Percentiles rank a stretch among this genome's conserved stretches.
These are phyloP conservation scores for Boletellus deceptivus DNA, from an alignment of 1,284 basidiomycete genomes.

Conservation along the genomic window DNA sequence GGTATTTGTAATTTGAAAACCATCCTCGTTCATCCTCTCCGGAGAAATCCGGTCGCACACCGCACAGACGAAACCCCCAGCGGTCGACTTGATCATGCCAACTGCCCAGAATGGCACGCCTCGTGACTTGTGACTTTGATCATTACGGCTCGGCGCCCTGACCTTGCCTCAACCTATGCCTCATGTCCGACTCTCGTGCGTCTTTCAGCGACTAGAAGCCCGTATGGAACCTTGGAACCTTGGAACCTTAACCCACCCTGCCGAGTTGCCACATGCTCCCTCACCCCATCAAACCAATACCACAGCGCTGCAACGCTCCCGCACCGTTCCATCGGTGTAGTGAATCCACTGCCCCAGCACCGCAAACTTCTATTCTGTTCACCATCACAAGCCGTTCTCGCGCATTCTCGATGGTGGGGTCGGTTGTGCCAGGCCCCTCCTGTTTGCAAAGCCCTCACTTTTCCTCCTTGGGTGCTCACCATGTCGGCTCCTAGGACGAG, in stretches of 20 bases:
- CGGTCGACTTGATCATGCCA: no score
- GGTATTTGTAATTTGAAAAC: slow-evolving; percentile 1
- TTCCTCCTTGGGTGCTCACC: no score
- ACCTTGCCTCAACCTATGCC: neutral
- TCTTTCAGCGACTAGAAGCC: neutral
- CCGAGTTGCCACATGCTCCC: neutral
- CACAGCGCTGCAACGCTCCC: neutral
- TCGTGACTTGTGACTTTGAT: neutral
- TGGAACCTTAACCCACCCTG: slow-evolving; percentile 1
- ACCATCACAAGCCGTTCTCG: neutral
- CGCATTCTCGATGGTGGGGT: neutral
- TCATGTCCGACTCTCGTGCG: neutral
- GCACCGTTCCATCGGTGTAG: neutral
- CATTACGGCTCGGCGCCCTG: slow-evolving; percentile 2
- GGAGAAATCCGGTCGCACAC: neutral
- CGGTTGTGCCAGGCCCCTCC: neutral
- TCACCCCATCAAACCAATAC: neutral
- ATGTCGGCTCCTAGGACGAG: neutral
- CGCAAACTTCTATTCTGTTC: no score
- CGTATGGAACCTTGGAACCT: neutral
- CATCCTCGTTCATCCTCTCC: neutral
- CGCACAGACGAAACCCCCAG: neutral
- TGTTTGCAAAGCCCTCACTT: slow-evolving; percentile 4
- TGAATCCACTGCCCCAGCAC: no score
- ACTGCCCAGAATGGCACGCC: neutral